Conservation (phyloP, 805 yeast genomes). For the Metschnikowia vanudenii region DNA sequence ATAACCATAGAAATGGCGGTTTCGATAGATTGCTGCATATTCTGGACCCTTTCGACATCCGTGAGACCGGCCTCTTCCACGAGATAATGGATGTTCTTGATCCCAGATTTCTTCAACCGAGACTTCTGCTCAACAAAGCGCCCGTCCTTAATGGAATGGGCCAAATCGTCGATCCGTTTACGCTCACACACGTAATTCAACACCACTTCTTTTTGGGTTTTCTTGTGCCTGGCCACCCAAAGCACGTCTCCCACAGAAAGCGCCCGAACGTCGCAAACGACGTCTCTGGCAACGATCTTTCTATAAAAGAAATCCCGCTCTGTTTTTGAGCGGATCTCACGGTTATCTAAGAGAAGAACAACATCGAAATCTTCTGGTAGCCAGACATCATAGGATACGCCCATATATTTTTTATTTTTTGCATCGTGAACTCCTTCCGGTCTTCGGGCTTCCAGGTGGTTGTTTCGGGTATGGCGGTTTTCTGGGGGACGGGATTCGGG, state of each 20-base stretch:
- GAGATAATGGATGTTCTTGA: slow-evolving; percentile 67
- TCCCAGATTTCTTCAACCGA: slow-evolving; percentile 67
- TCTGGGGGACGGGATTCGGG: too few species aligned
- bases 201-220: slow-evolving; percentile 59
- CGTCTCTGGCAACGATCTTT: slow-evolving; percentile 48
- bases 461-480: too few species aligned
- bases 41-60: slow-evolving; percentile 33
- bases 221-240: slow-evolving; percentile 78
- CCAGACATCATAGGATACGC: slow-evolving; percentile 56
- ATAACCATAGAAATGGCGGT: slow-evolving; percentile 75
- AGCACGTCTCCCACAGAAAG: slow-evolving; percentile 82
- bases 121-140: slow-evolving; percentile 84
- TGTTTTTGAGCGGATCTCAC: slow-evolving; percentile 69
- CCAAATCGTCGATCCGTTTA: slow-evolving; percentile 84
- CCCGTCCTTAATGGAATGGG: slow-evolving; percentile 80
- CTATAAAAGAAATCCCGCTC: slow-evolving; percentile 71
- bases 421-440: slow-evolving; percentile 25
- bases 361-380: slow-evolving; percentile 55
- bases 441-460: neutral
- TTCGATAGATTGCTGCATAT: slow-evolving; percentile 63
- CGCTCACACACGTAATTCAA: slow-evolving; percentile 86
- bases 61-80: slow-evolving; percentile 68
- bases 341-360: slow-evolving; percentile 66
- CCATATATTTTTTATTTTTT: slow-evolving; percentile 20
- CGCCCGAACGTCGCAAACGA: slow-evolving; percentile 52